phyloP scores from a whole-genome alignment of 176 grass and related monocot genomes.

The Triticum aestivum region IWGSC_CS_RefSeq_v2.1 NC_057813.1:338646613-338647112 shows the following conservation, averaged over 20 bases:
- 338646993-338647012: neutral
- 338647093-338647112: slow-evolving; percentile 55
- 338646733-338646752: slow-evolving; percentile 49
- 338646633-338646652: slow-evolving; percentile 43
- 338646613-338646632: slow-evolving; percentile 7
- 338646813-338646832: slow-evolving; percentile 17
- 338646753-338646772: slow-evolving; percentile 34
- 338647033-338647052: slow-evolving; percentile 61
- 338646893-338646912: slow-evolving; percentile 52
- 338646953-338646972: slow-evolving; percentile 50
- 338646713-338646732: slow-evolving; percentile 57
- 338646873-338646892: slow-evolving; percentile 44
- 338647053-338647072: slow-evolving; percentile 53
- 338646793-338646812: slow-evolving; percentile 33
- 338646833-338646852: slow-evolving; percentile 29
- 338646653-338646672: slow-evolving; percentile 14
- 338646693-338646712: slow-evolving; percentile 50
- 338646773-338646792: slow-evolving; percentile 24
- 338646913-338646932: slow-evolving; percentile 40
- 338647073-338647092: slow-evolving; percentile 52
- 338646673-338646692: slow-evolving; percentile 79
- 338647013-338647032: slow-evolving; percentile 1
- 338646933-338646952: slow-evolving; percentile 42
- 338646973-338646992: neutral
- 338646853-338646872: slow-evolving; percentile 53